These are phyloP conservation scores for Lactarius evosmus DNA, from an alignment of 768 basidiomycete species.

Conservation along the genomic window DNA sequence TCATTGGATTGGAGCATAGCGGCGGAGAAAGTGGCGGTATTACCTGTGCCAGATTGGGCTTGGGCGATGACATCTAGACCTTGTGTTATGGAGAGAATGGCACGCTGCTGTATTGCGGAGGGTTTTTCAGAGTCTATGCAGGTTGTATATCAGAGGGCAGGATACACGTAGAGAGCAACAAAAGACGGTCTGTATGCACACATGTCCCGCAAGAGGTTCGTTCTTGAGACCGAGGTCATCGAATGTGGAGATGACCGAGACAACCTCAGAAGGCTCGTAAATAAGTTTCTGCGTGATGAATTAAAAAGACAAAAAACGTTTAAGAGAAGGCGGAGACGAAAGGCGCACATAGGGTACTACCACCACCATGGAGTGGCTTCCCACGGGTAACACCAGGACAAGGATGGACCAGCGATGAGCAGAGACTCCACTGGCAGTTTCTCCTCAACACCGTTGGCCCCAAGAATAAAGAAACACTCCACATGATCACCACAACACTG, in stretches of 20 bases:
- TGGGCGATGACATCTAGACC: slow-evolving; percentile 98
- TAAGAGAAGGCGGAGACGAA: slow-evolving; percentile 15
- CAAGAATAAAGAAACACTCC: too few relatives aligned
- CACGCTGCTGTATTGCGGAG: slow-evolving; percentile 97
- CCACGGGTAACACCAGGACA: too few relatives aligned
- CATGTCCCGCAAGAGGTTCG: slow-evolving; percentile 91
- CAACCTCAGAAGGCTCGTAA: slow-evolving; percentile 91
- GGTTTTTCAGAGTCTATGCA: slow-evolving; percentile 90
- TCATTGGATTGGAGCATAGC: slow-evolving; percentile 98
- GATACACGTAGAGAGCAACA: slow-evolving; percentile 8
- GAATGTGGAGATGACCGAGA: too few relatives aligned
- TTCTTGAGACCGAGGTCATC: slow-evolving; percentile 91
- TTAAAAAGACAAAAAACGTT: not conserved
- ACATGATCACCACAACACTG: too few relatives aligned
- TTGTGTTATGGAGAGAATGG: slow-evolving; percentile 93
- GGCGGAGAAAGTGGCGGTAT: slow-evolving; percentile 99
- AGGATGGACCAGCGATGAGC: too few relatives aligned
- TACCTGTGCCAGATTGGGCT: slow-evolving; percentile 99
- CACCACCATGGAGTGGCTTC: too few relatives aligned
- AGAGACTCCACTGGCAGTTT: too few relatives aligned
- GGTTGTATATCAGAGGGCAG: slow-evolving; percentile 9
- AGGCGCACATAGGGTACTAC: slow-evolving; percentile 61
- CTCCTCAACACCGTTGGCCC: too few relatives aligned
- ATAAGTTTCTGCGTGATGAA: slow-evolving; percentile 67
- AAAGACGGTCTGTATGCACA: slow-evolving; percentile 86